These are phyloP conservation scores for Stephania cephalantha DNA, from an alignment of 164 flowering plant genomes.

Conservation along the genomic window DNA sequence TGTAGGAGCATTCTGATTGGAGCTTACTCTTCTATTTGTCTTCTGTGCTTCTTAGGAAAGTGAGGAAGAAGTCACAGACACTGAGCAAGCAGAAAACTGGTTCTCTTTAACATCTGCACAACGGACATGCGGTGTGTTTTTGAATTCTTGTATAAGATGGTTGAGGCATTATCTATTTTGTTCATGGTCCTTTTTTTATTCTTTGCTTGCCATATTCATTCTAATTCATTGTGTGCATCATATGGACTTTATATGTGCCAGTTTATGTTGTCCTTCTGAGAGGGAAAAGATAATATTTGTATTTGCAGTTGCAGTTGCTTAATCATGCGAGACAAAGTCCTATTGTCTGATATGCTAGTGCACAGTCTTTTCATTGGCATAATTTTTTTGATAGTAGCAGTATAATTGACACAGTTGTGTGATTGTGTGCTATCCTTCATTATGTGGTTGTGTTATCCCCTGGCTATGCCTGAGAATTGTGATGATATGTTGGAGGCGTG, in stretches of 20 bases:
- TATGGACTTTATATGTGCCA: neutral
- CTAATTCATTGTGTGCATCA: neutral
- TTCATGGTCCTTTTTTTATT: neutral
- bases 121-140: slow-evolving; percentile 79
- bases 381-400: neutral
- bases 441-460: too few species aligned
- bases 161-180: neutral
- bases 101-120: slow-evolving; percentile 97
- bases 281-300: too few species aligned
- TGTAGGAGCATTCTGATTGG: neutral
- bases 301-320: too few species aligned
- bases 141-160: neutral
- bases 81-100: slow-evolving; percentile 99
- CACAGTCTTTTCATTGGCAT: too few species aligned
- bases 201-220: neutral
- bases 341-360: too few species aligned
- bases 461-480: too few species aligned
- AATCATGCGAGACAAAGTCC: too few species aligned
- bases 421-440: neutral
- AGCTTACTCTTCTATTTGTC: slow-evolving; percentile 12
- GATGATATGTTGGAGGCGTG: too few species aligned
- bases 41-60: slow-evolving; percentile 53
- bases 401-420: neutral
- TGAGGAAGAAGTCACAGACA: slow-evolving; percentile 95
- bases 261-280: too few species aligned